A percentile compares a stretch with the other conserved stretches of the same genome.
Conservation (phyloP, 441 rosid species). For the Pelargonium cotyledonis region DNA sequence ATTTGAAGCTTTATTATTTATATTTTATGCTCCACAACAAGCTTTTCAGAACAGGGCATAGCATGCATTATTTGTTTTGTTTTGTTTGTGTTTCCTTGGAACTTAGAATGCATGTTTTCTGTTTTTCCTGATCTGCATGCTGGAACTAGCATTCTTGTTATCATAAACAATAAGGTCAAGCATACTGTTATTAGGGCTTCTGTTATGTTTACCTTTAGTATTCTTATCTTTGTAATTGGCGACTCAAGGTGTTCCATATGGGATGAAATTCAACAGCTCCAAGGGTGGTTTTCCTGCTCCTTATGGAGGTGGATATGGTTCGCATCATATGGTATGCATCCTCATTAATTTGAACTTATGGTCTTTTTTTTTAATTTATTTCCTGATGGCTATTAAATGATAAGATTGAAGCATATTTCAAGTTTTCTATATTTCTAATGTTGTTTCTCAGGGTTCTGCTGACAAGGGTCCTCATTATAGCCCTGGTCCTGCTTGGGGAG, state of each 20-base stretch:
- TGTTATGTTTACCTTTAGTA: conserved; percentile 20
- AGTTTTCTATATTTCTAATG: conserved; percentile 12
- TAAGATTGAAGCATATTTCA: conserved; percentile 1
- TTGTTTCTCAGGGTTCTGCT: conserved; percentile 52
- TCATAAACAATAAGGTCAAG: background rate
- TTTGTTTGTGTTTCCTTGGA: too few relatives aligned
- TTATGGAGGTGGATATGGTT: conserved; percentile 61
- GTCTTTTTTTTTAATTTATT: conserved; percentile 6
- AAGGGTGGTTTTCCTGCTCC: conserved; percentile 55
- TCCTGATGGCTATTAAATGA: background rate
- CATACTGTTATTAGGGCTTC: background rate
- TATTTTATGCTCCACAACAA: too few relatives aligned
- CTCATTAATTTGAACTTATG: conserved; percentile 16
- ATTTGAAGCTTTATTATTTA: too few relatives aligned
- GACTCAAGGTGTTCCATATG: conserved; percentile 62
- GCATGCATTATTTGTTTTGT: too few relatives aligned
- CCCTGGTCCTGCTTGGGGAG: conserved; percentile 64
- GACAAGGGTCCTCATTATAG: conserved; percentile 61
- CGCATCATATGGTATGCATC: conserved; percentile 47
- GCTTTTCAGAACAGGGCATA: too few relatives aligned
- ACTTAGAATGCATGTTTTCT: too few relatives aligned
- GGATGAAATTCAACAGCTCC: conserved; percentile 44
- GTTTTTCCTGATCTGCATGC: background rate
- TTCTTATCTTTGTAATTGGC: conserved; percentile 21
- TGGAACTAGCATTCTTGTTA: background rate